These are phyloP conservation scores for Iberis pinnata DNA, from an alignment of 345 rosid species.

Conservation along the genomic window DNA sequence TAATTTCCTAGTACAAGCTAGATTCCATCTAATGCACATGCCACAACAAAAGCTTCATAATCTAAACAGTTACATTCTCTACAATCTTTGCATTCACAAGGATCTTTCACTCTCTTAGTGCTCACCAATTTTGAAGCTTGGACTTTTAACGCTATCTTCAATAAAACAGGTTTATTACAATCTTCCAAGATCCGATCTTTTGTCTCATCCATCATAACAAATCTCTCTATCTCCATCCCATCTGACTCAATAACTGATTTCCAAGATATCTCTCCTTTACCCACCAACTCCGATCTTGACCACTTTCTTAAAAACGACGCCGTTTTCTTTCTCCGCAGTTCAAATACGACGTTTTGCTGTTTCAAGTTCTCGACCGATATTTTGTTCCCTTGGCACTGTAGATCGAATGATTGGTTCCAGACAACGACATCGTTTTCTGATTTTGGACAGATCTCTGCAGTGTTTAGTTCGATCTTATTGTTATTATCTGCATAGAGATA, in stretches of 20 bases:
- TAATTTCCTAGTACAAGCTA: not conserved
- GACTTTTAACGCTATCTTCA: conserved; percentile 28
- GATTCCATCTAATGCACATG: conserved; percentile 23
- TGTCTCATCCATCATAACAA: conserved; percentile 13
- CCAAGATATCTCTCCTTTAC: conserved; percentile 45
- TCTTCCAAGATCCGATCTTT: conserved; percentile 1
- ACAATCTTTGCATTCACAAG: conserved; percentile 19
- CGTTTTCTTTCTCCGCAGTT: conserved; percentile 48
- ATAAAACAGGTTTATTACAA: conserved; percentile 3
- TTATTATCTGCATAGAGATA: conserved; percentile 51
- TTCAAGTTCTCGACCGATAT: conserved; percentile 38
- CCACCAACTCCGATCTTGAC: conserved; percentile 47
- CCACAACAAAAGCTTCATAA: conserved; percentile 28
- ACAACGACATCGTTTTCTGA: conserved; percentile 17
- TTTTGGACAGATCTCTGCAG: conserved; percentile 37
- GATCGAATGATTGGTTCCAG: conserved; percentile 56
- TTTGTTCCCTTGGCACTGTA: conserved; percentile 53
- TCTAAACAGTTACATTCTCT: conserved; percentile 19
- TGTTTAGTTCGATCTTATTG: conserved; percentile 48
- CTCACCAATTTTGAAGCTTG: conserved; percentile 14
- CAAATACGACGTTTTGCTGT: conserved; percentile 47
- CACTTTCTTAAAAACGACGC: conserved; percentile 31
- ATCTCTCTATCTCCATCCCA: conserved; percentile 26
- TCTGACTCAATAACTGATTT: conserved; percentile 21
- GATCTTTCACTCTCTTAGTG: conserved; percentile 27